Evolutionary conservation across 73 alveolate species (phyloP), one percentile per base, ranked within the genome.

Genomic region (Paramecium tetraurelia): DNA sequence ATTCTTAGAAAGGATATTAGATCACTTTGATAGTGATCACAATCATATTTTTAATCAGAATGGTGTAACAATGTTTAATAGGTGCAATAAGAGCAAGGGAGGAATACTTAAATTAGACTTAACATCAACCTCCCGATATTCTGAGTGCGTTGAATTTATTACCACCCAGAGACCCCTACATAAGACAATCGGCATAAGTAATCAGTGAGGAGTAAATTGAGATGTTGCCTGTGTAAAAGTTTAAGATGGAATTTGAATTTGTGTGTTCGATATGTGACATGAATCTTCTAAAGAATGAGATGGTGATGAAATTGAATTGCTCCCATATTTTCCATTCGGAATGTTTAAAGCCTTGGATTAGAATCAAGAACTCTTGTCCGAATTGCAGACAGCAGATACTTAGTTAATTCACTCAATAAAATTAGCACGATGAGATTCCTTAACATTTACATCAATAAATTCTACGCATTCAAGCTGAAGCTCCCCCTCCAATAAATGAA

Each of bases 251-350:
- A 24, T 27, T 27, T 63, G 84, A 63, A 63, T 63, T 63, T 63
- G 84, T 46, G 20, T 80, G 90, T 43, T 41, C 90, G 5, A 46
- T 80, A 9, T 80, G 90, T 80, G 90, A 46, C 18, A 70, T 88
- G 88, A 53, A 36, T 21, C 22, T 70, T n/a, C 40, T 35, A 38
- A 63, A 88, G 18, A 24, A 68, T 48, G 94, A 84, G 24, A 35
- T 31, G 31, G 90, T 58, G 10, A 63, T 84, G 29, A 71, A 72
- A 41, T 31, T 70, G 20, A 46, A 0, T 9, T 88, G 94, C 27
- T 33, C 53, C 8, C 94, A 88, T 88, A 33, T 38, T 20, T 88
- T 88, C 33, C 94, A 88, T 88, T 36, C 94, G 11, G 94, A 88
- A 35, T 88, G 94, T 40, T 35, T 88, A 44, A 84, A 58, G 27